These are phyloP conservation scores for Alternaria dauci DNA, from an alignment of 2,329 filamentous ascomycete species.

Conservation along the genomic window DNA sequence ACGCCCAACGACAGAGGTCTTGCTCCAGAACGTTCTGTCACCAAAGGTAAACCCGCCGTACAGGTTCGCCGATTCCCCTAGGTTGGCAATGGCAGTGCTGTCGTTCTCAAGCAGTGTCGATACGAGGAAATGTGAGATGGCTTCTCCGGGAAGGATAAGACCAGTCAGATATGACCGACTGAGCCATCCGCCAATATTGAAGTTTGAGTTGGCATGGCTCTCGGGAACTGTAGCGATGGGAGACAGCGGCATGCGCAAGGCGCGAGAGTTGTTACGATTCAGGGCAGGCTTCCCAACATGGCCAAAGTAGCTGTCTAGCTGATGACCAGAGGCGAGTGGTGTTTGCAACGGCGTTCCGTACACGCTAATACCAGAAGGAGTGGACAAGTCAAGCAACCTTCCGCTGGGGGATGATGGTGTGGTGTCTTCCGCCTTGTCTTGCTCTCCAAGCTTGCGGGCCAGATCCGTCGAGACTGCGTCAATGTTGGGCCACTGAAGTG, in stretches of 20 bases:
- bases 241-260: slow-evolving; percentile 44
- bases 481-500: slow-evolving; percentile 59
- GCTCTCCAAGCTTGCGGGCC: slow-evolving; percentile 45
- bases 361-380: slow-evolving; percentile 43
- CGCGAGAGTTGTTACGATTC: slow-evolving; percentile 39
- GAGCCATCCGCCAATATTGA: slow-evolving; percentile 61
- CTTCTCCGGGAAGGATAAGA: slow-evolving; percentile 63
- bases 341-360: slow-evolving; percentile 52
- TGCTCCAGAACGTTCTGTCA: slow-evolving; percentile 65
- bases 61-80: slow-evolving; percentile 62
- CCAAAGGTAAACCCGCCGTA: slow-evolving; percentile 64
- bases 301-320: slow-evolving; percentile 49
- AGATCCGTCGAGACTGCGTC: slow-evolving; percentile 51
- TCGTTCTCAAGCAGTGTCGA: slow-evolving; percentile 65
- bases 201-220: slow-evolving; percentile 20
- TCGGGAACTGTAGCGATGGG: slow-evolving; percentile 22
- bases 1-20: slow-evolving; percentile 62
- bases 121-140: slow-evolving; percentile 64
- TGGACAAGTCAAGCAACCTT: slow-evolving; percentile 35
- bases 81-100: slow-evolving; percentile 55
- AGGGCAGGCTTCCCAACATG: slow-evolving; percentile 34
- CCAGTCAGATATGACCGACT: slow-evolving; percentile 65
- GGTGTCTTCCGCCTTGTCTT: slow-evolving; percentile 22
- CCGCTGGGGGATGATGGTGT: slow-evolving; percentile 29
- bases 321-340: slow-evolving; percentile 39